Base-by-base conservation (phyloP, 371 early-diverging fungal genomes). In the Batkoa obscura region DNA sequence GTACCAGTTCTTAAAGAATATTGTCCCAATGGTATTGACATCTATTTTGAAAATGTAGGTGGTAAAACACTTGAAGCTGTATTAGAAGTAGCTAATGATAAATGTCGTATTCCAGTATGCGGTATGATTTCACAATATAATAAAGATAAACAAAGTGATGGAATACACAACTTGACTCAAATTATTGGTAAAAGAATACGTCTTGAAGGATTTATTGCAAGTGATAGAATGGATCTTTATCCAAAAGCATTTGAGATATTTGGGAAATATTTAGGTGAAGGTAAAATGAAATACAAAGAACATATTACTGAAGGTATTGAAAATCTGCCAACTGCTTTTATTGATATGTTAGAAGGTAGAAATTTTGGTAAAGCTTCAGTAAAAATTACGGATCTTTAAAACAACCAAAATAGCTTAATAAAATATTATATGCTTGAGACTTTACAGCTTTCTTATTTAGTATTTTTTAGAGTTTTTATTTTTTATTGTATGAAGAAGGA, bases 51-150 rank as follows among this genome's bases (percentile, higher is more conserved):
- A 41, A 75, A 79, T 54, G 80, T 80, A 12, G 85, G 85, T 32
- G 83, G 81, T 35, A 74, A 76, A 60, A 70, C 70, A 56, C 67
- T 83, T 3, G 84, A 82, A 48, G 75, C 74, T 1, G 80, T 70
- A 0, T 58, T 81, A 30, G 55, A 59, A 15, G 37, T 60, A 47
- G 60, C 71, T 59, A 75, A 73, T 64, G 36, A 50, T 31, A 55
- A 62, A 58, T 79, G 73, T 10, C 70, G 83, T 31, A 66, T 81
- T 56, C 59, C 68, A 41, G 66, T 65, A 43, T 71, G 74, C 57
- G 81, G 80, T 10, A 74, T 71, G 70, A 82, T 82, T 60, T 73
- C 80, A 2, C 76, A 80, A 60, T 84, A 84, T 71, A 80, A 84
- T 56, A 65, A 64, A 1, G 61, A 60, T n/a, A 55, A 62, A 23